These are phyloP conservation scores for Rhodosporidiobolus sp. DNA, from an alignment of 768 basidiomycete species.

Conservation along the genomic window DNA sequence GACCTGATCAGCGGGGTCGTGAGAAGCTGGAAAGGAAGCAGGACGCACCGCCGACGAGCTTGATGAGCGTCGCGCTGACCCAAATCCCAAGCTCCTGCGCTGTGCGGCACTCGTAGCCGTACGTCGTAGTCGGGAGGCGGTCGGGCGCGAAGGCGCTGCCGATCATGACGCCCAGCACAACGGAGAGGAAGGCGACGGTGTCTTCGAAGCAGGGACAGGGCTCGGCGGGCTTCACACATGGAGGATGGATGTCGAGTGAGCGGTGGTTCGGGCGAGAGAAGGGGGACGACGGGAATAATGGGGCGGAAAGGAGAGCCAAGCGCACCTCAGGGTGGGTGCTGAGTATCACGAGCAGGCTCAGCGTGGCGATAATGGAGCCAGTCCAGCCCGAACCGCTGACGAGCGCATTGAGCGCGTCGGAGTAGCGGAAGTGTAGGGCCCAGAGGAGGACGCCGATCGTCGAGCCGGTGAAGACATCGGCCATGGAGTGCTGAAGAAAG, in stretches of 20 bases:
- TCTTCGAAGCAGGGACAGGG: slow-evolving; percentile 99
- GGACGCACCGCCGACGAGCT: slow-evolving; percentile 20
- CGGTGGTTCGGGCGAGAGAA: slow-evolving; percentile 8
- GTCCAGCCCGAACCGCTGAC: background rate
- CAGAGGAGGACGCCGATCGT: slow-evolving; percentile 38
- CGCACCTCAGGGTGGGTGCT: slow-evolving; percentile 10
- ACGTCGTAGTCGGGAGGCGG: slow-evolving; percentile 13
- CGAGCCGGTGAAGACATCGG: slow-evolving; percentile 30
- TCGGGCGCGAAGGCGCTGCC: slow-evolving; percentile 49
- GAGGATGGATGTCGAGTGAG: slow-evolving; percentile 55
- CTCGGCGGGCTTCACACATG: slow-evolving; percentile 69
- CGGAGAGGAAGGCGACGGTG: slow-evolving; percentile 86
- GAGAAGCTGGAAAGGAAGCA: background rate
- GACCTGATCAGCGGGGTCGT: background rate
- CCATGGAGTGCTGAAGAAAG: slow-evolving; percentile 37
- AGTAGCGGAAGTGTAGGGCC: slow-evolving; percentile 12
- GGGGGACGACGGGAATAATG: background rate
- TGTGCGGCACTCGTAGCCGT: slow-evolving; percentile 22
- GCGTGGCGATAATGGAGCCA: background rate
- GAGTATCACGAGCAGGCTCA: background rate
- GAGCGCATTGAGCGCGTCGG: background rate
- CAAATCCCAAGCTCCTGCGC: slow-evolving; percentile 46
- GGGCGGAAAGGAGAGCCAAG: background rate
- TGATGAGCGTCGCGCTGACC: slow-evolving; percentile 40
- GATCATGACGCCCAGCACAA: slow-evolving; percentile 69